Conservation (phyloP, 805 yeast species). For the Yarrowia bubula region DNA sequence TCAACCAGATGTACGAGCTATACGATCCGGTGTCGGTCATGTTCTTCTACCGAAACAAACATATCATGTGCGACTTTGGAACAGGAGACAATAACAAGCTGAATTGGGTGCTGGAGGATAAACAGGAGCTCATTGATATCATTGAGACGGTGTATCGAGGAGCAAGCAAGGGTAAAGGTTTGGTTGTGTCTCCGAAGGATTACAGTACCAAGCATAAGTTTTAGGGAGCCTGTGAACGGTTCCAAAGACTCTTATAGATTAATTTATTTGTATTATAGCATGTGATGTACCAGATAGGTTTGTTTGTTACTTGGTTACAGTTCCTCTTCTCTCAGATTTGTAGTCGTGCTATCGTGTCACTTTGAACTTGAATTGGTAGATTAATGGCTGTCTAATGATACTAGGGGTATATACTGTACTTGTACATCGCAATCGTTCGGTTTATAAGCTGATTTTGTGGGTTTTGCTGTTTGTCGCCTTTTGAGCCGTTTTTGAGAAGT, state of each 20-base stretch:
- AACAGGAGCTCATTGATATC: conserved; percentile 88
- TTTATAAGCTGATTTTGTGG: too few relatives aligned
- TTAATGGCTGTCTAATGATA: too few relatives aligned
- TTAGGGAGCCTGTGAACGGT: conserved; percentile 15
- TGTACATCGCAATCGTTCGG: too few relatives aligned
- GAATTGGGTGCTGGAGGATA: conserved; percentile 72
- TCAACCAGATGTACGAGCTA: conserved; percentile 83
- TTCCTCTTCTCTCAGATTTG: too few relatives aligned
- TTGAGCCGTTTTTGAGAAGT: too few relatives aligned
- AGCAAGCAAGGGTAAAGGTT: conserved; percentile 87
- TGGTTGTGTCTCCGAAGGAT: conserved; percentile 74
- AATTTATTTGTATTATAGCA: conserved; percentile 2
- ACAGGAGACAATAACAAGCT: conserved; percentile 96
- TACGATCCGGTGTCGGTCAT: conserved; percentile 88
- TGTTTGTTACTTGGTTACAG: too few relatives aligned
- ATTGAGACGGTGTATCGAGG: conserved; percentile 87
- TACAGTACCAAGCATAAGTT: conserved; percentile 34
- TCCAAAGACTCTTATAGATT: neutral
- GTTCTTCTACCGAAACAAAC: conserved; percentile 89
- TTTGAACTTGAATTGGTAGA: too few relatives aligned
- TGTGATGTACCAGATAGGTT: too few relatives aligned
- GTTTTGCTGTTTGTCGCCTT: too few relatives aligned
- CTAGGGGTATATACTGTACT: too few relatives aligned
- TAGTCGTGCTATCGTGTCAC: too few relatives aligned
- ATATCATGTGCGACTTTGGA: conserved; percentile 98